Percentiles rank a stretch among this genome's conserved stretches.
Evolutionary conservation across 805 yeast species (phyloP).

Genomic region (Saccharomycopsis fodiens): DNA sequence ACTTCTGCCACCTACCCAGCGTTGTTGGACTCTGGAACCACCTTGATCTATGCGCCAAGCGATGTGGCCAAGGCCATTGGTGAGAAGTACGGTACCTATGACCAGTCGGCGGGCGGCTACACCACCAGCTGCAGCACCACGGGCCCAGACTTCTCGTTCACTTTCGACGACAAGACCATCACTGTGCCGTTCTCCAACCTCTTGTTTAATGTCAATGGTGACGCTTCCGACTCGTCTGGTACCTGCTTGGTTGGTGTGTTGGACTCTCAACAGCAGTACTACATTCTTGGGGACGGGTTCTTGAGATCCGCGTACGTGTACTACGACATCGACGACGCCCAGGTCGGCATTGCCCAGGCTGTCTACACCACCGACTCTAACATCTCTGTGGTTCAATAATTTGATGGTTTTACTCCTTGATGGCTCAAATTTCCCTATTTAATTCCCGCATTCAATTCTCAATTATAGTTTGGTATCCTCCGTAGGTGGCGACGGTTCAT

Average conservation of each 20-base stretch:
- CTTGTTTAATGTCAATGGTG: conserved; percentile 22
- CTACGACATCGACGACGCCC: conserved; percentile 7
- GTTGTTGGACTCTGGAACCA: conserved; percentile 38
- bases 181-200: conserved; percentile 39
- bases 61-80: conserved; percentile 22
- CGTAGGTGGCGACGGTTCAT: too few relatives aligned
- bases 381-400: neutral
- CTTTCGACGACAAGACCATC: conserved; percentile 51
- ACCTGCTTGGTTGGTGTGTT: conserved; percentile 10
- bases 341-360: conserved; percentile 7
- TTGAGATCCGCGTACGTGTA: conserved; percentile 12
- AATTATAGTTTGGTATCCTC: neutral
- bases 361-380: conserved; percentile 2
- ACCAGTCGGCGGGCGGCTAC: conserved; percentile 37
- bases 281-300: conserved; percentile 10
- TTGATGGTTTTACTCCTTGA: neutral
- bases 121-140: conserved; percentile 36
- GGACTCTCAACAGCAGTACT: neutral
- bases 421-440: too few relatives aligned
- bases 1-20: conserved; percentile 29
- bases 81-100: conserved; percentile 27
- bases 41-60: conserved; percentile 38
- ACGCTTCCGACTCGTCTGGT: conserved; percentile 17
- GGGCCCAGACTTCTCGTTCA: conserved; percentile 33
- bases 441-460: too few relatives aligned